Percentiles rank a stretch among this genome's conserved stretches.
Evolutionary conservation across 805 yeast species (phyloP).

Genomic region (Wickerhamiella allomyrinae): DNA sequence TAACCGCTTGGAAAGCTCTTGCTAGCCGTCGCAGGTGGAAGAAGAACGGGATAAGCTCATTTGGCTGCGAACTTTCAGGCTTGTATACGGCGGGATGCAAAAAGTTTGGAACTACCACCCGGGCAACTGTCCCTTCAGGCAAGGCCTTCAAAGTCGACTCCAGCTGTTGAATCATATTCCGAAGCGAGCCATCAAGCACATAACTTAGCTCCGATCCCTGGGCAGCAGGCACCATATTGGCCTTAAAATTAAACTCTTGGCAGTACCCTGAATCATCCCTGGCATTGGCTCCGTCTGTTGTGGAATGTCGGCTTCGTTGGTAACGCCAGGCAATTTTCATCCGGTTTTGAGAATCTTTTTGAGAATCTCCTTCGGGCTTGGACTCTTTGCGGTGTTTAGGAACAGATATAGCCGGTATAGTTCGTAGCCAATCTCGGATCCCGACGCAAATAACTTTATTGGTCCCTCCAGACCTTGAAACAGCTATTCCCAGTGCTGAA

Average conservation of each 20-base stretch:
- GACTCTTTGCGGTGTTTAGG: constrained; percentile 49
- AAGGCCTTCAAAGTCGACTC: constrained; percentile 26
- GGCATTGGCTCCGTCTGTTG: constrained; percentile 8
- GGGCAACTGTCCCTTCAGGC: constrained; percentile 32
- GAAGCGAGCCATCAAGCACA: constrained; percentile 12
- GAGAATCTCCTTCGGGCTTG: constrained; percentile 41
- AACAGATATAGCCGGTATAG: constrained; percentile 37
- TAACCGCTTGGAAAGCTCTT: constrained; percentile 35
- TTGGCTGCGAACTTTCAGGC: constrained; percentile 33
- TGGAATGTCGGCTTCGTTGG: constrained; percentile 31
- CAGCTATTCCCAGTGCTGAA: constrained; percentile 55
- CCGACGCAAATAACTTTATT: constrained; percentile 15
- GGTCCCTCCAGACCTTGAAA: constrained; percentile 38
- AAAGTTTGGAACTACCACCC: constrained; percentile 63
- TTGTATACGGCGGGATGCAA: constrained; percentile 65
- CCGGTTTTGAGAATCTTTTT: constrained; percentile 30
- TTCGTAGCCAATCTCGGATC: constrained; percentile 14
- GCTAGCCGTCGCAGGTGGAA: constrained; percentile 43
- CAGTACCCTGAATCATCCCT: constrained; percentile 16
- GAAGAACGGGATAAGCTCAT: constrained; percentile 43
- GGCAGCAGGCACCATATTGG: constrained; percentile 13
- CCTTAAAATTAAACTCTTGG: constrained; percentile 11
- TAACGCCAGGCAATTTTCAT: constrained; percentile 93
- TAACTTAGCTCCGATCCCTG: constrained; percentile 12
- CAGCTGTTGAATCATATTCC: constrained; percentile 29